Conservation (phyloP, 345 rosid species). For the Eucalyptus victrix region DNA sequence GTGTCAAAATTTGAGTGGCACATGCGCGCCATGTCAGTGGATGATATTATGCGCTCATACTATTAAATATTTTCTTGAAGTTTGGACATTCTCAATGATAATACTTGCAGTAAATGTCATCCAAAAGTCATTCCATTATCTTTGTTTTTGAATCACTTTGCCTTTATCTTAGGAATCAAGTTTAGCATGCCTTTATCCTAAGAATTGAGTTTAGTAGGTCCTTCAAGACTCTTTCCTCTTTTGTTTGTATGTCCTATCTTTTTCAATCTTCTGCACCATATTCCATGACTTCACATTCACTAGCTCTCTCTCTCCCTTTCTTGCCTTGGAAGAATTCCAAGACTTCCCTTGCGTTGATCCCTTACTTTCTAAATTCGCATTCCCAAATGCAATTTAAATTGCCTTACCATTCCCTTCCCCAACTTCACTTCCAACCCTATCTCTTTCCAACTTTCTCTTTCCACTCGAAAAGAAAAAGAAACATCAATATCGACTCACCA, state of each 20-base stretch:
- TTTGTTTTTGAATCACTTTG: background rate
- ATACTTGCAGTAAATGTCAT: background rate
- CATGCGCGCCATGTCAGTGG: too few relatives aligned
- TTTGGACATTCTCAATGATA: background rate
- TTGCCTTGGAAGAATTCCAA: background rate
- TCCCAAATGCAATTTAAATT: background rate
- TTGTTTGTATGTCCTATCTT: background rate
- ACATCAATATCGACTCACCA: background rate
- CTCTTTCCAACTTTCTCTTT: background rate
- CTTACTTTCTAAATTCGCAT: background rate
- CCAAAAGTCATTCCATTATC: background rate
- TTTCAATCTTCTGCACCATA: background rate
- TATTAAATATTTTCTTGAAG: background rate
- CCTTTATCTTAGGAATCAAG: background rate
- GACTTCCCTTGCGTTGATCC: background rate
- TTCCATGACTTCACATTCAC: background rate
- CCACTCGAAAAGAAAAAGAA: background rate
- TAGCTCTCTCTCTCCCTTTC: background rate
- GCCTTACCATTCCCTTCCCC: background rate
- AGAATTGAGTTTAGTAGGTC: background rate
- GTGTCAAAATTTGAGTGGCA: too few relatives aligned
- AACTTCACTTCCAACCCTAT: slow-evolving; percentile 5
- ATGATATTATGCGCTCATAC: too few relatives aligned
- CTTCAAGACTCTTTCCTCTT: background rate
- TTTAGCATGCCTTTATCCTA: background rate